Conservation (phyloP, 2,329 filamentous ascomycete species). For the Epichloe typhina region DNA sequence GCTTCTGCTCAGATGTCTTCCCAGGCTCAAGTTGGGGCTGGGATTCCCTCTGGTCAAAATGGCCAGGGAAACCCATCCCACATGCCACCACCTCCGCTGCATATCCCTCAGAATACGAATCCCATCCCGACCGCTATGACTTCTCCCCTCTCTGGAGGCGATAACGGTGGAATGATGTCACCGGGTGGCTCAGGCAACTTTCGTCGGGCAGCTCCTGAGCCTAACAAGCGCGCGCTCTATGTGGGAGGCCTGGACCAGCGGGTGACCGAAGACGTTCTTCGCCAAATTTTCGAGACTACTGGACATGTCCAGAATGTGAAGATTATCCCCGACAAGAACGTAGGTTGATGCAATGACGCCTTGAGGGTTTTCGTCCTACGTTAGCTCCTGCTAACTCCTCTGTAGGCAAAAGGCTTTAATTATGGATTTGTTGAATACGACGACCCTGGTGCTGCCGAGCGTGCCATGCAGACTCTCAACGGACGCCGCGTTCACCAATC, state of each 20-base stretch:
- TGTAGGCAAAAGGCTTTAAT: conserved; percentile 86
- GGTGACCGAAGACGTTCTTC: conserved; percentile 89
- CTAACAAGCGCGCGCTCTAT: conserved; percentile 95
- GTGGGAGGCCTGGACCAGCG: conserved; percentile 89
- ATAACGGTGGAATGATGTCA: conserved; percentile 60
- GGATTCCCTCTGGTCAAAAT: conserved; percentile 38
- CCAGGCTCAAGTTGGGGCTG: conserved; percentile 54
- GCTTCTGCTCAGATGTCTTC: conserved; percentile 54
- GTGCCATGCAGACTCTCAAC: conserved; percentile 94
- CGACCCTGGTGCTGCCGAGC: conserved; percentile 88
- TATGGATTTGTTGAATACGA: conserved; percentile 99
- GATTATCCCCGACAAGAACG: conserved; percentile 99
- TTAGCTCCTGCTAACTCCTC: conserved; percentile 18
- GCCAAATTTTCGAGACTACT: conserved; percentile 97
- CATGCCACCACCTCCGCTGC: conserved; percentile 82
- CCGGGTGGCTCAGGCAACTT: conserved; percentile 72
- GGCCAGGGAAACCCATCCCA: conserved; percentile 57
- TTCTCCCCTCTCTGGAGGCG: conserved; percentile 67
- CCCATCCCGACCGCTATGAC: conserved; percentile 87
- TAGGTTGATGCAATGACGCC: conserved; percentile 38
- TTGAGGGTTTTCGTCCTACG: conserved; percentile 6
- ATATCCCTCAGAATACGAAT: conserved; percentile 94
- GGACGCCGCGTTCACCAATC: conserved; percentile 90
- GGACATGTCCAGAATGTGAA: conserved; percentile 98
- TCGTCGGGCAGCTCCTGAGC: conserved; percentile 87